Evolutionary conservation across 1,284 basidiomycete species (phyloP), one percentile per base, ranked within the genome.

Genomic region (Cryptococcus neoformans): DNA sequence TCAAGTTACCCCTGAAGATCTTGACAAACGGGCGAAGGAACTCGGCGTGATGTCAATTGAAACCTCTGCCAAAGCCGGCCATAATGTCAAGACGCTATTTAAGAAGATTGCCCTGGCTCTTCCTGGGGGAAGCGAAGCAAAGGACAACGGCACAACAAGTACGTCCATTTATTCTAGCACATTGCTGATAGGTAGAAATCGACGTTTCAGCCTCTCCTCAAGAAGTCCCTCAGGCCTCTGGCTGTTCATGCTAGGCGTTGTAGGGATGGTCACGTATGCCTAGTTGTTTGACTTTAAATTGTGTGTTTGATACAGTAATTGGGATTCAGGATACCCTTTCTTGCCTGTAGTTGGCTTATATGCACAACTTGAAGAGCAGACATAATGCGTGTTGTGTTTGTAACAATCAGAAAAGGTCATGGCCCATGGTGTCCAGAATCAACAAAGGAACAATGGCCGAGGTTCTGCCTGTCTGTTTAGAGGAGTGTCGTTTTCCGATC

Each of bases 41-140:
- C 82, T 96, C 62, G 89, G 88, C 70, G 90, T 99, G 69, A 92
- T 99, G 89, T 97, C 96, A 73, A 97, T 99, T 87, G 96, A 99
- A 80, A 99, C 96, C 4, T 96, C 92, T 38, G 96, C 96, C 39
- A 99, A 99, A 77, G 96, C 96, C 3, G 96, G 96, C 2, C 95
- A 99, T 78, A 99, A 99, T 67, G 96, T 99, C 64, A 99, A 99
- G 82, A 90, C 90, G 62, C 79, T 99, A 61, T 99, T 99, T 84
- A 77, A 97, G 81, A 99, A 98, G 83, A 99, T 99, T 66, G 96
- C 96, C 0, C 88, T 97, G 86, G 93, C 93, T 3, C 79, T 99
- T 56, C 96, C 48, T 11, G 96, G 96, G 9, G 94, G 94, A 85
- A 91, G 95, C 72, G 90, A 91, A 38, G 76, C 63, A 40, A 82